These are phyloP conservation scores for Blastobotrys illinoisensis DNA, from an alignment of 1,139 yeast genomes.

Conservation along the genomic window DNA sequence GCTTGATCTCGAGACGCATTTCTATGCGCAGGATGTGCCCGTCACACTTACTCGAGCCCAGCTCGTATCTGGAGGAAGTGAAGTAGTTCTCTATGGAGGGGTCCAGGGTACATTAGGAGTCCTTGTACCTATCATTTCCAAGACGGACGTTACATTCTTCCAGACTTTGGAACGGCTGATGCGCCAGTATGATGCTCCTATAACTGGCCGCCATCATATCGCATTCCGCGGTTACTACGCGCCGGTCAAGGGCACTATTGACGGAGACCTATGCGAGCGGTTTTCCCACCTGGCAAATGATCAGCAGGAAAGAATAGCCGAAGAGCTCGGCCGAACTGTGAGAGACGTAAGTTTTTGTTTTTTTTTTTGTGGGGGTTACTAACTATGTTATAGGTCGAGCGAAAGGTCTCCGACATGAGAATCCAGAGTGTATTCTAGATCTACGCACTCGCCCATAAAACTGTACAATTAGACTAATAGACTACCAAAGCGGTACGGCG, in stretches of 20 bases:
- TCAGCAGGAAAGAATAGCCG: conserved; percentile 46
- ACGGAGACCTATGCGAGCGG: conserved; percentile 79
- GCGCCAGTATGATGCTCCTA: conserved; percentile 39
- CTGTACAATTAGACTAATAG: background rate
- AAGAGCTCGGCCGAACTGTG: conserved; percentile 44
- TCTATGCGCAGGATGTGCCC: conserved; percentile 64
- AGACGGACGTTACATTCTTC: conserved; percentile 59
- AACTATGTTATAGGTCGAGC: conserved; percentile 37
- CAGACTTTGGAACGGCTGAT: conserved; percentile 48
- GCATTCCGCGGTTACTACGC: conserved; percentile 72
- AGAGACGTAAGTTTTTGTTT: conserved; percentile 34
- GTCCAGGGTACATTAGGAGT: conserved; percentile 77
- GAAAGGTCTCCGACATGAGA: conserved; percentile 54
- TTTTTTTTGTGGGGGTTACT: background rate
- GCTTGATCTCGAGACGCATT: conserved; percentile 52
- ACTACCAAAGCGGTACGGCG: background rate
- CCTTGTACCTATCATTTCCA: conserved; percentile 59
- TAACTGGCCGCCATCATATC: conserved; percentile 63
- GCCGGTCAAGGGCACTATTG: conserved; percentile 71
- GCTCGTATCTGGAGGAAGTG: conserved; percentile 57
- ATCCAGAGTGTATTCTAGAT: conserved; percentile 40
- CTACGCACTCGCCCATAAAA: background rate
- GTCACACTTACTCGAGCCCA: conserved; percentile 53
- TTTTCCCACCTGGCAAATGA: conserved; percentile 39
- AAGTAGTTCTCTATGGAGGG: conserved; percentile 65